These are phyloP conservation scores for Podaxis sp. DNA, from an alignment of 768 basidiomycete species.

Conservation along the genomic window DNA sequence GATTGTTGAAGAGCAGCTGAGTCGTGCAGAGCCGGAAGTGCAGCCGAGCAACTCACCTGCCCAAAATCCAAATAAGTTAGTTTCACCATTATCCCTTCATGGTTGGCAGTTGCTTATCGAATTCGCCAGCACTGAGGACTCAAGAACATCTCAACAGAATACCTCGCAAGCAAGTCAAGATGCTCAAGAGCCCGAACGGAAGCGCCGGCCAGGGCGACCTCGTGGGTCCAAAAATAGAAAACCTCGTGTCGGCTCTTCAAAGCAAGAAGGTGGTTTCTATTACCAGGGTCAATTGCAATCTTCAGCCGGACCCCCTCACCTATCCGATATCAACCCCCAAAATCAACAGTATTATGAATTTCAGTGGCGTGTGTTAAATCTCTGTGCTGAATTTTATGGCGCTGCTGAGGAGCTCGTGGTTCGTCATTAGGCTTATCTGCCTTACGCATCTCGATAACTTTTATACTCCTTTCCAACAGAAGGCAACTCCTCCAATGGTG, in stretches of 20 bases:
- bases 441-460: slow-evolving; percentile 9
- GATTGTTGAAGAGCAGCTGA: slow-evolving; percentile 65
- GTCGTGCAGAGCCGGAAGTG: slow-evolving; percentile 38
- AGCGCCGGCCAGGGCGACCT: slow-evolving; percentile 75
- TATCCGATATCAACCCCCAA: slow-evolving; percentile 51
- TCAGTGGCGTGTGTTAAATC: slow-evolving; percentile 78
- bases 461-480: slow-evolving; percentile 24
- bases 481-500: slow-evolving; percentile 63
- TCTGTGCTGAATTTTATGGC: slow-evolving; percentile 83
- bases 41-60: slow-evolving; percentile 35
- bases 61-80: slow-evolving; percentile 29
- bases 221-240: slow-evolving; percentile 76
- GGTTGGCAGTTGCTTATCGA: neutral
- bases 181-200: slow-evolving; percentile 32
- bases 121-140: neutral
- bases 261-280: slow-evolving; percentile 39
- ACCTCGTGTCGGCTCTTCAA: slow-evolving; percentile 30
- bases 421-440: slow-evolving; percentile 26
- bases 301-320: slow-evolving; percentile 31
- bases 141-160: slow-evolving; percentile 3
- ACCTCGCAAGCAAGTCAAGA: slow-evolving; percentile 5
- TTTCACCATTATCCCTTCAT: slow-evolving; percentile 17
- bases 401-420: slow-evolving; percentile 84
- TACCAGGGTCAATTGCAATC: slow-evolving; percentile 29
- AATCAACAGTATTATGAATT: slow-evolving; percentile 83